A percentile compares a stretch with the other conserved stretches of the same genome.
These are phyloP conservation scores for Biscogniauxia mediterranea DNA, from an alignment of 2,329 filamentous ascomycete species.

Conservation along the genomic window DNA sequence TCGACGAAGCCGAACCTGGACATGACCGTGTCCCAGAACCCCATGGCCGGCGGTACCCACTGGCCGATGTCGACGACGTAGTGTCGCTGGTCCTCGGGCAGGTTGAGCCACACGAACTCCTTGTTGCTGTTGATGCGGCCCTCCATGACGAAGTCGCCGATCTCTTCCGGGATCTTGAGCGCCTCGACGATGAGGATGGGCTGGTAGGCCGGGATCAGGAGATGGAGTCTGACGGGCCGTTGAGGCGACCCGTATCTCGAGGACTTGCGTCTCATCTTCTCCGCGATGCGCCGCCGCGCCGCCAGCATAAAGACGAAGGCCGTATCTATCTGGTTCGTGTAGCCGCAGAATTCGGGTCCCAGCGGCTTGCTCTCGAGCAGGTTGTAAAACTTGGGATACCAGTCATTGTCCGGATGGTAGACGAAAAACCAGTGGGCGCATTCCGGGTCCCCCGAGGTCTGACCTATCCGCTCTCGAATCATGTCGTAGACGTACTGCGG, in stretches of 20 bases:
- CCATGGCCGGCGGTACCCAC: conserved; percentile 30
- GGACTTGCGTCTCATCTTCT: conserved; percentile 24
- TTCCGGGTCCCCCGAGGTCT: conserved; percentile 31
- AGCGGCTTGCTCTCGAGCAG: conserved; percentile 35
- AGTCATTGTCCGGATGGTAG: conserved; percentile 41
- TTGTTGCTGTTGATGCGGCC: conserved; percentile 39
- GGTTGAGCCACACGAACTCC: conserved; percentile 38
- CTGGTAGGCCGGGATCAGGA: conserved; percentile 40
- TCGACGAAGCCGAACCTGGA: conserved; percentile 26
- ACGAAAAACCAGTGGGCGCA: conserved; percentile 39
- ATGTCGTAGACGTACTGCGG: conserved; percentile 38
- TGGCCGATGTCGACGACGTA: conserved; percentile 34
- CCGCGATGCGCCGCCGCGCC: conserved; percentile 23
- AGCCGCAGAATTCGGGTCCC: conserved; percentile 37
- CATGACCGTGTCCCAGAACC: conserved; percentile 27
- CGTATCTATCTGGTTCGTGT: conserved; percentile 41
- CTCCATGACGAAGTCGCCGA: conserved; percentile 39
- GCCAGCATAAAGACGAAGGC: conserved; percentile 41
- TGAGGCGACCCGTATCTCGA: conserved; percentile 22
- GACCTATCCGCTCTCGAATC: conserved; percentile 35
- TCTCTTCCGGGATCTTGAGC: conserved; percentile 35
- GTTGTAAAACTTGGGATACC: conserved; percentile 41
- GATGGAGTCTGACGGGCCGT: conserved; percentile 33
- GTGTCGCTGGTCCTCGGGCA: conserved; percentile 35
- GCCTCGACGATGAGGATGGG: conserved; percentile 38